phyloP scores from a whole-genome alignment of 208 protist species.

The Tritrichomonas musculus region DNA sequence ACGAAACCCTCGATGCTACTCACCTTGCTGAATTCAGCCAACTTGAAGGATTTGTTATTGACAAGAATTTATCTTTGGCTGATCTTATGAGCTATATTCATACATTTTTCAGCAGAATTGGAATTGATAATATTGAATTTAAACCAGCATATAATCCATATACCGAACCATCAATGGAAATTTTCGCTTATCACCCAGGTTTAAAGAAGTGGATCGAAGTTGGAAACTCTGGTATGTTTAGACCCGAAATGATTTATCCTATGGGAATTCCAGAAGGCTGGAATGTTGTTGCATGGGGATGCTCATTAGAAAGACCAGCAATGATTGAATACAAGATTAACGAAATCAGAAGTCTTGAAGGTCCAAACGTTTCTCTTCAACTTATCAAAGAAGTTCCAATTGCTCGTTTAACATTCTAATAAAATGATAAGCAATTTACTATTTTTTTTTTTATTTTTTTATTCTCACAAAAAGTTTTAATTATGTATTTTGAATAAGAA shows the following conservation, averaged over 20 bases:
- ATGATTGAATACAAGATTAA: constrained; percentile 78
- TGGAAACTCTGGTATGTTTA: constrained; percentile 81
- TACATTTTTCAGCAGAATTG: constrained; percentile 80
- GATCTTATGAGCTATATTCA: constrained; percentile 96
- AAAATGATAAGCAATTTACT: neutral
- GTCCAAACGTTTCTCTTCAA: constrained; percentile 67
- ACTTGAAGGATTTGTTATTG: constrained; percentile 95
- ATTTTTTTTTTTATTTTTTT: neutral
- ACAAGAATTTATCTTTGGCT: constrained; percentile 83
- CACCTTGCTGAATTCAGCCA: constrained; percentile 99
- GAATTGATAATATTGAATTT: constrained; percentile 67
- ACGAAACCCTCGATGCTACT: constrained; percentile 98
- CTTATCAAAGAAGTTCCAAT: constrained; percentile 54
- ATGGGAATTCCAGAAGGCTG: constrained; percentile 77
- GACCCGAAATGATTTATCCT: constrained; percentile 95
- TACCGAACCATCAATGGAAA: constrained; percentile 99
- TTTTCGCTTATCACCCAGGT: constrained; percentile 85
- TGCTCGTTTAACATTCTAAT: constrained; percentile 47
- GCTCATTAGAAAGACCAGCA: constrained; percentile 86
- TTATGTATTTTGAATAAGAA: too few relatives aligned
- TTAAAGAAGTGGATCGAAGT: constrained; percentile 78
- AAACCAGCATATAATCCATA: constrained; percentile 99
- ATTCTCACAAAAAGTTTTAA: too few relatives aligned
- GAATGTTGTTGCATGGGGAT: constrained; percentile 96
- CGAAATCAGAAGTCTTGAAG: constrained; percentile 97